These are phyloP conservation scores for Leptomonas seymouri DNA, from an alignment of 208 protist genomes.

Conservation along the genomic window DNA sequence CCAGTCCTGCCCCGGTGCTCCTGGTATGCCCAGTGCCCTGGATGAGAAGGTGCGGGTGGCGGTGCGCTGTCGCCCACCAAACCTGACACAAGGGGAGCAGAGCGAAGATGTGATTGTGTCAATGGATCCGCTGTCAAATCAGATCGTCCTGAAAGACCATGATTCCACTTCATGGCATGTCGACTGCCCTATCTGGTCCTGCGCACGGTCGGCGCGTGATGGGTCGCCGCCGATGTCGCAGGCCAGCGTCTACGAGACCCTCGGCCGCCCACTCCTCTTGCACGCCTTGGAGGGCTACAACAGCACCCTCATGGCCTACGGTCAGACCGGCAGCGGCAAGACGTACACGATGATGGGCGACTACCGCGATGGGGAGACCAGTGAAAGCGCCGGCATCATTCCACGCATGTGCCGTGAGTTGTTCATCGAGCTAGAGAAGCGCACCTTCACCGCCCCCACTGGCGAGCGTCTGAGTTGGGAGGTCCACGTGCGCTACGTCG, in stretches of 20 bases:
- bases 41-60: constrained; percentile 74
- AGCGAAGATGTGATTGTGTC: constrained; percentile 62
- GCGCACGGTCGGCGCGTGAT: constrained; percentile 45
- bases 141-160: constrained; percentile 44
- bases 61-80: constrained; percentile 76
- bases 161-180: constrained; percentile 50
- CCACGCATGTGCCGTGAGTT: constrained; percentile 84
- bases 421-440: constrained; percentile 59
- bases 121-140: constrained; percentile 57
- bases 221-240: constrained; percentile 61
- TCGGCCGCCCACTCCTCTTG: constrained; percentile 89
- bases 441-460: constrained; percentile 41
- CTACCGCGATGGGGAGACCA: constrained; percentile 11
- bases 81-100: constrained; percentile 37
- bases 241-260: constrained; percentile 71
- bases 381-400: constrained; percentile 71
- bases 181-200: constrained; percentile 77
- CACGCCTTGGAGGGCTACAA: constrained; percentile 93
- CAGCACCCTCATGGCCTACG: constrained; percentile 92
- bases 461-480: constrained; percentile 78
- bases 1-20: constrained; percentile 14
- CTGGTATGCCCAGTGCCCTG: constrained; percentile 12
- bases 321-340: constrained; percentile 91
- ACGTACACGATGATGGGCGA: constrained; percentile 92
- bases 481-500: constrained; percentile 83